Percentiles rank a stretch among this genome's conserved stretches.
phyloP scores from a whole-genome alignment of 352 stramenopile species.

The Peronosclerospora sorghi region DNA sequence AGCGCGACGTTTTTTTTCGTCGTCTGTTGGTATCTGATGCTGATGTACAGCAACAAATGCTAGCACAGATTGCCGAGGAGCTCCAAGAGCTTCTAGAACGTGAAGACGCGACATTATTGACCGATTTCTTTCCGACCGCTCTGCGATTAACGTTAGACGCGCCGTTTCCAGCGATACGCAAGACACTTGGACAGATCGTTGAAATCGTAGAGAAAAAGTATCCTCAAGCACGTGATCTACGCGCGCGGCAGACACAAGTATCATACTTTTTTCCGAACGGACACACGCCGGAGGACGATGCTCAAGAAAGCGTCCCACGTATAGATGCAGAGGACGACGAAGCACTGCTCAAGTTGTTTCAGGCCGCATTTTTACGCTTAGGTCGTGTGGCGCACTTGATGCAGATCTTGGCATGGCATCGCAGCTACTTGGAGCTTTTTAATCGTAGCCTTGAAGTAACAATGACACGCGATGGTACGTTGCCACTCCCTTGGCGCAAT shows the following conservation, averaged over 20 bases:
- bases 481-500: constrained; percentile 70
- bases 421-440: constrained; percentile 64
- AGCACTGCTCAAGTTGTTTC: constrained; percentile 41
- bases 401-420: constrained; percentile 72
- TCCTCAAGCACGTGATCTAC: constrained; percentile 23
- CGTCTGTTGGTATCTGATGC: constrained; percentile 57
- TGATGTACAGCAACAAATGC: constrained; percentile 50
- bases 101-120: constrained; percentile 29
- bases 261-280: constrained; percentile 62
- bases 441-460: constrained; percentile 49
- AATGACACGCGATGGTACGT: constrained; percentile 66
- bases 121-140: constrained; percentile 62
- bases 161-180: constrained; percentile 55
- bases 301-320: constrained; percentile 8
- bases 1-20: constrained; percentile 75
- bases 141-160: constrained; percentile 51
- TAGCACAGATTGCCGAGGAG: constrained; percentile 37
- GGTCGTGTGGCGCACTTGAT: constrained; percentile 67
- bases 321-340: constrained; percentile 32
- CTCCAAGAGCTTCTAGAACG: constrained; percentile 41
- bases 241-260: constrained; percentile 21
- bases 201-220: constrained; percentile 31
- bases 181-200: constrained; percentile 36
- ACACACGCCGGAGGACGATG: constrained; percentile 16
- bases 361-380: constrained; percentile 44